Base-by-base conservation (phyloP, 345 rosid genomes). In the Eucalyptus pauciflora region DNA sequence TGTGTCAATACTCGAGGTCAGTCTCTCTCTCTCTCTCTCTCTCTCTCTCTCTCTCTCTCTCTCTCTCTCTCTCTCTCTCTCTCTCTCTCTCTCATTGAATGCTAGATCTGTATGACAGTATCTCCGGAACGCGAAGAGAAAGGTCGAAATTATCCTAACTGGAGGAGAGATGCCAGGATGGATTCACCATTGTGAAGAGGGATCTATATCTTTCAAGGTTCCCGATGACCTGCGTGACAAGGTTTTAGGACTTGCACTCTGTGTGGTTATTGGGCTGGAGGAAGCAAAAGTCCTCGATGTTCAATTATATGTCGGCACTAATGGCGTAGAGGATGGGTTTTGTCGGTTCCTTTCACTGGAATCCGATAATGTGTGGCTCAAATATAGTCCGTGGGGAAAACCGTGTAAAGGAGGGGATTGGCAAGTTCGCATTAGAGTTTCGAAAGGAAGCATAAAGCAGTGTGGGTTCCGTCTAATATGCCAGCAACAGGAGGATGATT, bases 251-350 rank as follows among this genome's bases (percentile, higher is more conserved):
- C 64, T 58, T 5, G n/a, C 64, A 24, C 4, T 25, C n/a, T 58
- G 64, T 58, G 14, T 58, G 64, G 64, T 58, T 58, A 0, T 58
- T 58, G 64, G n/a, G 64, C 1, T 10, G n/a, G 64, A 58, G 13
- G 29, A 58, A 58, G 64, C 2, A 24, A 25, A 58, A 24, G n/a
- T 4, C 14, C 7, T 2, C 13, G 3, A 0, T 58, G 64, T 8
- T 58, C 2, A 7, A 25, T 11, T 3, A 20, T 18, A 1, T 2
- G 0, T 3, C 7, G 5, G 5, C 0, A 10, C 0, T 0, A 0
- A 37, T 37, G 41, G 41, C 41, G 41, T 37, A 37, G 41, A 37
- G 41, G 41, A 37, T 37, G 41, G 41, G 41, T 37, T 37, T 37
- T 37, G 41, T 37, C 41, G 41, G 41, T 52, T 52, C 4, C 1